Conservation (phyloP, 1,284 basidiomycete species). For the Jaminaea rosea region DNA sequence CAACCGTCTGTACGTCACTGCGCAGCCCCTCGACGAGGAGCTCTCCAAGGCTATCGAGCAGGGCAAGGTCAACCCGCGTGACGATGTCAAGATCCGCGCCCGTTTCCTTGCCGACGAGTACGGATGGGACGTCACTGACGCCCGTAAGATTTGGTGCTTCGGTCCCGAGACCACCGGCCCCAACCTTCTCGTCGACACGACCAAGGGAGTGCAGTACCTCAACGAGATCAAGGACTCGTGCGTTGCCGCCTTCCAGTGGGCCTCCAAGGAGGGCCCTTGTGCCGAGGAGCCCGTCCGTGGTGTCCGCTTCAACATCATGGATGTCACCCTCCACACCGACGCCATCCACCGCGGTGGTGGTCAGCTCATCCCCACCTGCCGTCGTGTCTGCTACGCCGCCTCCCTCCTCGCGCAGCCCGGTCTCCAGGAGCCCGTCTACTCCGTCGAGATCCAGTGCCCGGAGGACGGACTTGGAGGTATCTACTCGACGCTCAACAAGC, state of each 20-base stretch:
- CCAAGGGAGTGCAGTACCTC: constrained; percentile 76
- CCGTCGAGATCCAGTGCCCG: constrained; percentile 97
- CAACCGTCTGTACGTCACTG: constrained; percentile 94
- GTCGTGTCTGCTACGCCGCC: constrained; percentile 94
- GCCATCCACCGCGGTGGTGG: constrained; percentile 99
- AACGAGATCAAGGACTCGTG: constrained; percentile 99
- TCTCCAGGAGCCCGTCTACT: constrained; percentile 95
- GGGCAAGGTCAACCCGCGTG: constrained; percentile 78
- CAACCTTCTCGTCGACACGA: constrained; percentile 93
- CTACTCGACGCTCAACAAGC: constrained; percentile 85
- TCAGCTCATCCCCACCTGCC: constrained; percentile 89
- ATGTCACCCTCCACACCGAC: constrained; percentile 95
- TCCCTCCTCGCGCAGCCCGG: constrained; percentile 80
- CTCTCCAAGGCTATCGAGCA: constrained; percentile 83
- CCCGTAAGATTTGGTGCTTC: constrained; percentile 99
- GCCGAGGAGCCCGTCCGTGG: constrained; percentile 98
- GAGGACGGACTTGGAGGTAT: constrained; percentile 97
- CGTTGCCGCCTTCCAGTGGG: constrained; percentile 99
- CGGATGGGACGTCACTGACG: constrained; percentile 98
- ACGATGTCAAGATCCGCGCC: constrained; percentile 95
- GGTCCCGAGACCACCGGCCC: constrained; percentile 96
- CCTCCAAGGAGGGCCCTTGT: constrained; percentile 73
- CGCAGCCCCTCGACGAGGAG: constrained; percentile 85
- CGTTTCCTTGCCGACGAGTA: constrained; percentile 91
- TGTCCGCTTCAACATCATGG: constrained; percentile 88